phyloP scores from a whole-genome alignment of 345 rosid genomes.

The Luvunga scandens region DNA sequence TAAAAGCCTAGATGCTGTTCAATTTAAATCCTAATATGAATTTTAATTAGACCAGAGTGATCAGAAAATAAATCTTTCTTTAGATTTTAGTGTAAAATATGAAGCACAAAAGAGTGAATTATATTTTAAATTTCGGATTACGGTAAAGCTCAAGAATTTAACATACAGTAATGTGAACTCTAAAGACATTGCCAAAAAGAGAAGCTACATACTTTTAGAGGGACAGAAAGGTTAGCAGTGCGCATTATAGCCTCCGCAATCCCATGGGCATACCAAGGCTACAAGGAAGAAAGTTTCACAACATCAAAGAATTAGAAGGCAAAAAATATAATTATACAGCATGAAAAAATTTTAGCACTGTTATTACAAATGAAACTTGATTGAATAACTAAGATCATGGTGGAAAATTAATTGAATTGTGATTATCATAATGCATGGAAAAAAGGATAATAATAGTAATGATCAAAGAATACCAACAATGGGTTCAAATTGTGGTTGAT shows the following conservation, averaged over 20 bases:
- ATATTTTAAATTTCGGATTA: not conserved
- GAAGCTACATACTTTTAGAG: conserved; percentile 57
- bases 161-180: not conserved
- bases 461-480: not conserved
- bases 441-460: too few relatives aligned
- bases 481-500: not conserved
- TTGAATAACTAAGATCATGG: conserved; percentile 4
- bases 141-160: conserved; percentile 3
- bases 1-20: not conserved
- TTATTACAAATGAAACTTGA: not conserved
- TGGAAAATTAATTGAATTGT: not conserved
- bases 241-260: conserved; percentile 95
- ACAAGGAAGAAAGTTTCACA: conserved; percentile 22
- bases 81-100: not conserved
- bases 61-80: not conserved
- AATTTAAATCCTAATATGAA: not conserved
- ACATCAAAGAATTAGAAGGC: conserved; percentile 11
- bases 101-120: not conserved
- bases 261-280: conserved; percentile 99
- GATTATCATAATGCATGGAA: not conserved
- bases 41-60: not conserved
- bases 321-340: not conserved
- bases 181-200: not conserved
- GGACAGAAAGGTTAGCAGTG: conserved; percentile 82
- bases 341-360: conserved; percentile 10